Percentiles rank a stretch among this genome's conserved stretches.
Evolutionary conservation across 2,329 filamentous ascomycete genomes (phyloP).

Genomic region (Sclerotinia spermophila): DNA sequence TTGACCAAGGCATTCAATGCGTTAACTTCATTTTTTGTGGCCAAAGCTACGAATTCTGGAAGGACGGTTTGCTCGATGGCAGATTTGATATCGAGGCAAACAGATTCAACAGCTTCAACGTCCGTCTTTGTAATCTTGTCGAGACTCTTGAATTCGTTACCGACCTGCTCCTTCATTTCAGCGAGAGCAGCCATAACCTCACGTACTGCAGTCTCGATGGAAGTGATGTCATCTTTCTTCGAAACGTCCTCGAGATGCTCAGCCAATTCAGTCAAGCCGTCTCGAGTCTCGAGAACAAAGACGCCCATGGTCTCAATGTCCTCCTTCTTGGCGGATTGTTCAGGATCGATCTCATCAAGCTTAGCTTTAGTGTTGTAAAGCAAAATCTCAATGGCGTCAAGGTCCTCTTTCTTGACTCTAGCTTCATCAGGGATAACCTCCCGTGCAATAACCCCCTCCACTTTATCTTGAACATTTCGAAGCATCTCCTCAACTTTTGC

Average conservation of each 20-base stretch:
- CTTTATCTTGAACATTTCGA: conserved; percentile 53
- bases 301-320: conserved; percentile 52
- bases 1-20: conserved; percentile 67
- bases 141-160: conserved; percentile 42
- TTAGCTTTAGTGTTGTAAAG: conserved; percentile 85
- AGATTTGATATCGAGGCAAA: conserved; percentile 81
- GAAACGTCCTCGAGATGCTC: conserved; percentile 66
- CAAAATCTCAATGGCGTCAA: conserved; percentile 85
- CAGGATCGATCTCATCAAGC: conserved; percentile 76
- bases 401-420: conserved; percentile 72
- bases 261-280: conserved; percentile 63
- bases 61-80: conserved; percentile 70
- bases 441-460: conserved; percentile 50
- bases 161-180: conserved; percentile 55
- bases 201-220: conserved; percentile 72
- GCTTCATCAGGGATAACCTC: conserved; percentile 41
- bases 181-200: conserved; percentile 74
- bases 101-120: conserved; percentile 73
- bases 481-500: conserved; percentile 52
- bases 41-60: conserved; percentile 65
- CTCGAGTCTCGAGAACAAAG: conserved; percentile 71
- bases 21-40: conserved; percentile 72
- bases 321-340: conserved; percentile 65
- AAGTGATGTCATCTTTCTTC: conserved; percentile 73
- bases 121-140: conserved; percentile 77